Evolutionary conservation across 1,284 basidiomycete species (phyloP).

Genomic region (Pholiota adiposa): DNA sequence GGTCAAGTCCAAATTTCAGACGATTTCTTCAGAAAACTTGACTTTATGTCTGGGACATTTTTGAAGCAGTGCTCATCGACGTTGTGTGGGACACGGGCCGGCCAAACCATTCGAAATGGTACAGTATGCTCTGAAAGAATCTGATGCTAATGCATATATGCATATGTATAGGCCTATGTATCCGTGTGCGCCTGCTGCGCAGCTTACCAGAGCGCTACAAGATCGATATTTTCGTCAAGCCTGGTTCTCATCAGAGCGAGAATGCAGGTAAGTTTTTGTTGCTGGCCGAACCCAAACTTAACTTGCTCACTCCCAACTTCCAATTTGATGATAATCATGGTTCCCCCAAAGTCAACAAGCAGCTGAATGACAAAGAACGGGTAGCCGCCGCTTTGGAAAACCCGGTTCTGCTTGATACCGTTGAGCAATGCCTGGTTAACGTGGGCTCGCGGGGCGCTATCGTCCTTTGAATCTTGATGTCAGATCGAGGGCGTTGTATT

Average conservation of each 20-base stretch:
- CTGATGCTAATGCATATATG: no score
- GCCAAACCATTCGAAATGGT: no score
- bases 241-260: slow-evolving; percentile 96
- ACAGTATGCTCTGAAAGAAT: no score
- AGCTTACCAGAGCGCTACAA: slow-evolving; percentile 93
- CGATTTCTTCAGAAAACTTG: no score
- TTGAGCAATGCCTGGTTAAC: slow-evolving; percentile 82
- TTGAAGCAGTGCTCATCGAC: no score
- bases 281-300: no score
- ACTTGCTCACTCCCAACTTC: no score
- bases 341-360: slow-evolving; percentile 84
- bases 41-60: no score
- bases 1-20: no score
- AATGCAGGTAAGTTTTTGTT: slow-evolving; percentile 84
- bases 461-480: slow-evolving; percentile 1
- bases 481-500: slow-evolving; percentile 7
- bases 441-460: slow-evolving; percentile 18
- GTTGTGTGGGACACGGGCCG: no score
- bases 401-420: slow-evolving; percentile 81
- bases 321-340: slow-evolving; percentile 6
- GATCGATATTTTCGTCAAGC: slow-evolving; percentile 92
- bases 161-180: slow-evolving; percentile 77
- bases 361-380: slow-evolving; percentile 98
- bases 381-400: slow-evolving; percentile 98
- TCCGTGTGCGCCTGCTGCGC: slow-evolving; percentile 90